These are phyloP conservation scores for Boletus rufocinnamomeus DNA, from an alignment of 768 basidiomycete genomes.

Conservation along the genomic window DNA sequence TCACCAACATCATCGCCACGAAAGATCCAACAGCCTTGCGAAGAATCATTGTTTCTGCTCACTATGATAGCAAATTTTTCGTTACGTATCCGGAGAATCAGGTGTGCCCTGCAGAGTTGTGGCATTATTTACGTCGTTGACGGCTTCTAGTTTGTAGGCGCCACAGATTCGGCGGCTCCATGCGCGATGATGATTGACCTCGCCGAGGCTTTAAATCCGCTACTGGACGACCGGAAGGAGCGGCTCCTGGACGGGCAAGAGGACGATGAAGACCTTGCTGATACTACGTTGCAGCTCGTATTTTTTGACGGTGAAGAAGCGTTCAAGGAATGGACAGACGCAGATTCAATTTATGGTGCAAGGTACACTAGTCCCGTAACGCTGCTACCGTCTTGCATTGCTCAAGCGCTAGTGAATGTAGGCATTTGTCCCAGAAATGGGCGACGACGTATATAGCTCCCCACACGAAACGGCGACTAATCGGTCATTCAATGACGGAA, in stretches of 20 bases:
- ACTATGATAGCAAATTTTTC: constrained; percentile 93
- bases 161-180: constrained; percentile 95
- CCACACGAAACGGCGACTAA: constrained; percentile 58
- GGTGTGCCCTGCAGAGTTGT: constrained; percentile 42
- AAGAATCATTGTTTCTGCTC: constrained; percentile 86
- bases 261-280: constrained; percentile 75
- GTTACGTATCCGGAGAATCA: constrained; percentile 69
- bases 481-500: constrained; percentile 56
- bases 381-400: neutral
- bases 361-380: constrained; percentile 47
- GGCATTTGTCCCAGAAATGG: constrained; percentile 92
- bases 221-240: constrained; percentile 62
- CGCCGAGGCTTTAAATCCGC: constrained; percentile 76
- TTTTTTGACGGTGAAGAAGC: constrained; percentile 99
- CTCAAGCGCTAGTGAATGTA: constrained; percentile 31
- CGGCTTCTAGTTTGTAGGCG: constrained; percentile 80
- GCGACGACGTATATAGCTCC: constrained; percentile 62
- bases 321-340: constrained; percentile 83
- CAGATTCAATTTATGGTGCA: constrained; percentile 94
- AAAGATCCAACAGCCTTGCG: constrained; percentile 85
- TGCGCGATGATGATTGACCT: constrained; percentile 94
- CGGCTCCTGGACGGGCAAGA: constrained; percentile 56
- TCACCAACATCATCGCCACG: constrained; percentile 93
- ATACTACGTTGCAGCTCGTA: constrained; percentile 87
- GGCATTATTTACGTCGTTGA: constrained; percentile 10